Evolutionary conservation across 2,329 filamentous ascomycete species (phyloP), one percentile per base, ranked within the genome.

Genomic region (Laburnicola sp.): DNA sequence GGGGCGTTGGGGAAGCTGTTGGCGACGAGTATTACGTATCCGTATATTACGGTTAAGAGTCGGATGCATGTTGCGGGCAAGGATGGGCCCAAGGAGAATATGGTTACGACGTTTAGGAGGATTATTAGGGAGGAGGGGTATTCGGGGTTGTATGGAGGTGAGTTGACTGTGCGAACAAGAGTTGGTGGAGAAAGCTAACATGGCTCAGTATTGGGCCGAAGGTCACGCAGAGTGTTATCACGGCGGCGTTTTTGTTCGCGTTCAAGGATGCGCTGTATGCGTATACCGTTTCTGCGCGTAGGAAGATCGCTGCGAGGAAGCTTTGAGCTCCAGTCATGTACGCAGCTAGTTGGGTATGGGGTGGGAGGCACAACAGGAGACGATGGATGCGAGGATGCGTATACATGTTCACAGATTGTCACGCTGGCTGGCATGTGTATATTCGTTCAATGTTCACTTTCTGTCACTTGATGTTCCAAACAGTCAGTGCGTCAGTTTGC

Each of bases 21-120:
- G 55, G 94, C 94, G 23, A 99, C 94, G 2, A 86, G 82, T 54
- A 89, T 97, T 66, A 99, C 94, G 4, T 99, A 99, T 74, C 94
- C 94, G 8, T 99, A 99, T 73, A 97, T 99, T 73, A 99, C 94
- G 3, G 88, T 99, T 66, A 99, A 99, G 86, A 96, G 91, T 75
- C 85, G 91, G 71, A 96, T 96, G 85, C 94, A 99, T 73, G 91
- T 99, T 54, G 91, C 92, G 26, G 86, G 82, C 56, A 85, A 85
- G 65, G 86, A 85, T 56, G 82, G 83, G n/a, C 86, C 85, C 58
- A 88, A 88, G 75, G 88, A 95, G 76, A 88, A 87, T 61, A 88
- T 97, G 81, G 80, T 86, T 46, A 82, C 86, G 59, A 89, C 86
- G 40, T 82, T 99, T 69, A 85, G 82, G 68, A 83, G 87, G 54